Evolutionary conservation across 805 yeast genomes (phyloP).

Genomic region (Jamesozyma hellenica): DNA sequence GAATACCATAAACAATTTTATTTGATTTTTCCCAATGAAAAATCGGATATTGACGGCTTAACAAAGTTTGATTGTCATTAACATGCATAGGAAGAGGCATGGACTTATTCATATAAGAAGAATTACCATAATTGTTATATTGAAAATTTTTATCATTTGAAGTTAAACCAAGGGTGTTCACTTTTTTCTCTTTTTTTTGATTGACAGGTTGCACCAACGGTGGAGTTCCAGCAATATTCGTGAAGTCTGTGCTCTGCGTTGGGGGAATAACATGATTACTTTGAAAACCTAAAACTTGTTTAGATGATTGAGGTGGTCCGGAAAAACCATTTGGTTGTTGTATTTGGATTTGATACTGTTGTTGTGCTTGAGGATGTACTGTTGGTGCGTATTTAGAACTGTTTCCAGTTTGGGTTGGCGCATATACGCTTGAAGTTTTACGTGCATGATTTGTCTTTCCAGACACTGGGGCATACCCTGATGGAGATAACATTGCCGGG

Average conservation of each 20-base stretch:
- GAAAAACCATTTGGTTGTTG: no score
- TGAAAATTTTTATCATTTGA: neutral
- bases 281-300: no score
- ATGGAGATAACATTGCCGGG: neutral
- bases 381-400: constrained; percentile 35
- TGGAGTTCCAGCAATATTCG: no score
- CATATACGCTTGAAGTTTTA: constrained; percentile 26
- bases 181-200: neutral
- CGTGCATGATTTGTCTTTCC: constrained; percentile 14
- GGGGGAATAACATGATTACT: no score
- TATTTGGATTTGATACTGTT: constrained; percentile 2
- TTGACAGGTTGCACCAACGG: neutral
- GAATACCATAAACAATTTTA: constrained; percentile 37
- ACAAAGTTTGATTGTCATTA: constrained; percentile 45
- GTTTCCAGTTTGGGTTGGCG: constrained; percentile 21
- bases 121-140: neutral
- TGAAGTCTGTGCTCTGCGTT: neutral
- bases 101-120: neutral
- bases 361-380: constrained; percentile 23
- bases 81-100: constrained; percentile 2
- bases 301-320: neutral
- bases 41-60: constrained; percentile 61
- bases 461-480: neutral
- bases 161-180: neutral
- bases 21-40: constrained; percentile 53